Base-by-base conservation (phyloP, 352 stramenopile genomes). In the Pilasporangium apinafurcum region DNA sequence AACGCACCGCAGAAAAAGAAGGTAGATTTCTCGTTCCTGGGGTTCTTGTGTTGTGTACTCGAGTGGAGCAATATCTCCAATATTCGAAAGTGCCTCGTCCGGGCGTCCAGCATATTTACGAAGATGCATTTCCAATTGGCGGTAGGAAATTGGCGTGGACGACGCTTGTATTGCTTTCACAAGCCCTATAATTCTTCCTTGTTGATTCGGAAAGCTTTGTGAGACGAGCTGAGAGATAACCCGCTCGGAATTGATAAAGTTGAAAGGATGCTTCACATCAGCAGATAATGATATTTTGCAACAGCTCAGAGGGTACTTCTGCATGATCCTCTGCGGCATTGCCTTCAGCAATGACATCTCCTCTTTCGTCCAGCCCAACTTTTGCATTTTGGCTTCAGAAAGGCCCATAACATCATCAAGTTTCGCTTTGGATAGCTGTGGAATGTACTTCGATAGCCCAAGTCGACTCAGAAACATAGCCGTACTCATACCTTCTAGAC, bases 111-210 rank as follows among this genome's bases (percentile, higher is more conserved):
- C 75, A 48, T 83, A 90, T 18, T 66, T 53, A 14, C 76, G 77
- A 37, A 90, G 44, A 37, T 90, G 73, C 70, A 78, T 77, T 25
- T 92, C 72, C 24, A 92, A 48, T 44, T 89, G 76, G 2, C 75
- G 72, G 48, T 74, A 84, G 30, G 80, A 78, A 24, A 92, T 71
- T 1, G 73, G 70, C 10, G 76, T 84, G 2, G 44, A 59, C 16
- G 78, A 85, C n/a, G 50, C 45, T 17, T 43, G 43, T 13, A 90
- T 47, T 1, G 68, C 75, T 14, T 61, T 56, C 6, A 86, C 60
- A 28, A 92, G 53, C 1, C 59, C 65, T 16, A 65, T 45, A 10
- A 83, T 66, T 8, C 76, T 64, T 2, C 77, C 76, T 33, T 90
- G 80, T 10, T 92, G 80, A 43, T 86, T 87, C 1, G 80, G 72